These are phyloP conservation scores for Candida alai DNA, from an alignment of 805 yeast genomes.

Conservation along the genomic window DNA sequence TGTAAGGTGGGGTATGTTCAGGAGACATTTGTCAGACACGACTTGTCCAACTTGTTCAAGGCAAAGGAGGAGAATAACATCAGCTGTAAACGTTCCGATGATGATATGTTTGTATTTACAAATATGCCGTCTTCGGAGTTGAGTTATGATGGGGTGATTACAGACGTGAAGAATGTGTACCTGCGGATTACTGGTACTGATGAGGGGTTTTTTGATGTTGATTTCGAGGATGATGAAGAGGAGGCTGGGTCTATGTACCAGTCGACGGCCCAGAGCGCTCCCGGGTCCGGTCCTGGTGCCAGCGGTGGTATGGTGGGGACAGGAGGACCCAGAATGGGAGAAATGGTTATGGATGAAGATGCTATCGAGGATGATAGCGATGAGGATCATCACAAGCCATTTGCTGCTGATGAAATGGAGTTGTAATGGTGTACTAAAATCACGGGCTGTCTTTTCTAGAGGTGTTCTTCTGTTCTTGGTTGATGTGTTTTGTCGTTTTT, in stretches of 20 bases:
- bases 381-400: conserved; percentile 36
- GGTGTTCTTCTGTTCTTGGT: not conserved
- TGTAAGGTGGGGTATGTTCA: conserved; percentile 40
- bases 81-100: conserved; percentile 36
- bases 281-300: not conserved
- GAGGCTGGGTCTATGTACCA: conserved; percentile 18
- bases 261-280: not conserved
- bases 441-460: not conserved
- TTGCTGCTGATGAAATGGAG: conserved; percentile 44
- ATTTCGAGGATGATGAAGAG: conserved; percentile 91
- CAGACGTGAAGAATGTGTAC: conserved; percentile 74
- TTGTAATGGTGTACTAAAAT: conserved; percentile 21
- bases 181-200: conserved; percentile 83
- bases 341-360: conserved; percentile 34
- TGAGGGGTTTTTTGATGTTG: conserved; percentile 94
- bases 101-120: conserved; percentile 30
- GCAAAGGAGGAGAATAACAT: conserved; percentile 27
- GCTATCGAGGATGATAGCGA: conserved; percentile 37
- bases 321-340: conserved; percentile 13
- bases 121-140: conserved; percentile 80
- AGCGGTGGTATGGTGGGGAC: conserved; percentile 17
- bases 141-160: conserved; percentile 85
- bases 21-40: conserved; percentile 33
- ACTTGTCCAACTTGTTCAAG: conserved; percentile 33
- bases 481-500: not conserved